A percentile compares a stretch with the other conserved stretches of the same genome.
phyloP scores from a whole-genome alignment of 2,329 filamentous ascomycete genomes.

The Beauveria rudraprayagi region DNA sequence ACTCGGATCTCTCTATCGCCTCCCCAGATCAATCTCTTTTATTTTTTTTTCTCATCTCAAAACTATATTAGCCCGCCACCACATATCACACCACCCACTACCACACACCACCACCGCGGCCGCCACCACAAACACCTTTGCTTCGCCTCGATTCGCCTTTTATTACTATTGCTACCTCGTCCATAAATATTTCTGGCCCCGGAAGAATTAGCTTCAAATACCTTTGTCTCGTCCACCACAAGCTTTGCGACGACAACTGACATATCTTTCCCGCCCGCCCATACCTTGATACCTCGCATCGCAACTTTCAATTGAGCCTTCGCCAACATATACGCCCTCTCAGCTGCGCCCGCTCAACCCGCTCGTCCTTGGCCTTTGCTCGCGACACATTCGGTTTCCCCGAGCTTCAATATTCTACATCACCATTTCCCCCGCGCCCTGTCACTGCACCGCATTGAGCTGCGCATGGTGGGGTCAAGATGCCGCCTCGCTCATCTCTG shows the following conservation, averaged over 20 bases:
- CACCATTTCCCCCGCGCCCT: background rate
- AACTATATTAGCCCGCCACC: background rate
- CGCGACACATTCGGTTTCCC: background rate
- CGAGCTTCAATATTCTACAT: background rate
- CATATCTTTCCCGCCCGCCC: background rate
- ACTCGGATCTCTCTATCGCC: background rate
- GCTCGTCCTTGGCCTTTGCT: background rate
- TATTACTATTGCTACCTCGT: background rate
- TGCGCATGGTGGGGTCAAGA: constrained; percentile 55
- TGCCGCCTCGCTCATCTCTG: constrained; percentile 82
- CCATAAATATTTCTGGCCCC: background rate
- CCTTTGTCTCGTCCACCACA: background rate
- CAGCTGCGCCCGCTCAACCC: background rate
- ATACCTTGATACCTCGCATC: background rate
- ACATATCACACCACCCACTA: background rate
- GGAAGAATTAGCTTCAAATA: background rate
- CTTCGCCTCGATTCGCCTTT: constrained; percentile 4
- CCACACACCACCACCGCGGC: background rate
- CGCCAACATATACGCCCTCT: background rate
- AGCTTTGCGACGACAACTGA: background rate
- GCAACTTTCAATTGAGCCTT: background rate
- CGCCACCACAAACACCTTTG: background rate
- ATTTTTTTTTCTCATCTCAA: background rate
- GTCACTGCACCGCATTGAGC: constrained; percentile 15
- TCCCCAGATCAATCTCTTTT: background rate